Evolutionary conservation across 2,329 filamentous ascomycete species (phyloP), one percentile per base, ranked within the genome.

Genomic region (Monilinia laxa): DNA sequence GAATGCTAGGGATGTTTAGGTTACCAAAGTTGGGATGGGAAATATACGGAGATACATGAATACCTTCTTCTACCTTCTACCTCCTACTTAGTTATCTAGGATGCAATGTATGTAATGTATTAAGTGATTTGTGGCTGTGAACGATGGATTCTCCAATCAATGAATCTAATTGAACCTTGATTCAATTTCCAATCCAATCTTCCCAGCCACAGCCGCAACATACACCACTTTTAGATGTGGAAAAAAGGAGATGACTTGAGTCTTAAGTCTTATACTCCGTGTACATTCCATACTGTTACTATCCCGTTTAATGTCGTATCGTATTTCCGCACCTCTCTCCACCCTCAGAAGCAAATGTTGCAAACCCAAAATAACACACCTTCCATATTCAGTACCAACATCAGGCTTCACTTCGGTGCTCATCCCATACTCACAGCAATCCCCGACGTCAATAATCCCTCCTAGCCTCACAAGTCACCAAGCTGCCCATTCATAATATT

Each of bases 351-450:
- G 45, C 45, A 51, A 51, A 23, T 12, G 10, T 20, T 20, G 42
- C 58, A 51, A 60, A 60, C 28, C 57, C 42, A 49, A 60, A 60
- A 60, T 49, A 35, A 40, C 38, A 60, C 57, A 60, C 57, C 58
- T 60, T 60, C 58, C 45, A 16, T 38, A 49, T 51, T n/a, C 45
- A 51, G 57, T 38, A 25, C 45, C 57, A 35, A 35, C 20, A 38
- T n/a, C 28, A 25, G 23, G 57, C 45, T n/a, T 28, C 47, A 51
- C n/a, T n/a, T 51, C 47, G 47, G 47, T 51, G 47, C 47, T 18
- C 57, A 42, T 20, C 42, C 47, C 57, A 49, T 49, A 1, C 23
- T 18, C 25, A 60, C 14, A n/a, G 7, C 25, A 38, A 25, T 62
- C 47, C 58, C 31, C 57, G 28, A 60, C 57, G 28, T 16, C 31